phyloP scores from a whole-genome alignment of 345 rosid genomes.

The Nasturtium officinale region DNA sequence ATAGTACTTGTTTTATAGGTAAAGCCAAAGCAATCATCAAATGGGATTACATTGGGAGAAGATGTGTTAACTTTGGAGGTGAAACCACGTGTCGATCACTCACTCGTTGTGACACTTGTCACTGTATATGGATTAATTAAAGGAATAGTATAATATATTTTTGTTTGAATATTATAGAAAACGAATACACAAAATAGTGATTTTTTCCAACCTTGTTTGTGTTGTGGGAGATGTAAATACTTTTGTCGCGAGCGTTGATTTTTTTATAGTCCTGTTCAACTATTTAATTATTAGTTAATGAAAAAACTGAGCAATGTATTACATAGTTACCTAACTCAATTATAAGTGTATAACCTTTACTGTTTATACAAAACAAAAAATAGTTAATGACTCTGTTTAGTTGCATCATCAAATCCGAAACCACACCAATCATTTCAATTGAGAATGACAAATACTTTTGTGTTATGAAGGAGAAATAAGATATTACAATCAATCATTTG shows the following conservation, averaged over 20 bases:
- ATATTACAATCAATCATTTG: background rate
- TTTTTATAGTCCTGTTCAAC: background rate
- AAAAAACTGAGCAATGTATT: background rate
- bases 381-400: background rate
- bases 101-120: slow-evolving; percentile 52
- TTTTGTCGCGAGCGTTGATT: slow-evolving; percentile 13
- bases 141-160: slow-evolving; percentile 39
- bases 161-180: background rate
- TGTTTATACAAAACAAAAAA: background rate
- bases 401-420: background rate
- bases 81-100: slow-evolving; percentile 54
- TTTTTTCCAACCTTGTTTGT: slow-evolving; percentile 38
- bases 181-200: slow-evolving; percentile 31
- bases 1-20: slow-evolving; percentile 39
- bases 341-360: background rate
- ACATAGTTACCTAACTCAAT: background rate
- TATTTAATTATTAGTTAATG: background rate
- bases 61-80: slow-evolving; percentile 54
- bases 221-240: slow-evolving; percentile 39
- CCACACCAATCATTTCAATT: background rate
- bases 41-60: slow-evolving; percentile 54
- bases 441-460: background rate
- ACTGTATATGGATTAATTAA: slow-evolving; percentile 57
- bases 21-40: slow-evolving; percentile 56
- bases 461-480: background rate